Percentiles rank a stretch among this genome's conserved stretches.
phyloP scores from a whole-genome alignment of 306 rosid genomes.

The Spatholobus suberectus region DNA sequence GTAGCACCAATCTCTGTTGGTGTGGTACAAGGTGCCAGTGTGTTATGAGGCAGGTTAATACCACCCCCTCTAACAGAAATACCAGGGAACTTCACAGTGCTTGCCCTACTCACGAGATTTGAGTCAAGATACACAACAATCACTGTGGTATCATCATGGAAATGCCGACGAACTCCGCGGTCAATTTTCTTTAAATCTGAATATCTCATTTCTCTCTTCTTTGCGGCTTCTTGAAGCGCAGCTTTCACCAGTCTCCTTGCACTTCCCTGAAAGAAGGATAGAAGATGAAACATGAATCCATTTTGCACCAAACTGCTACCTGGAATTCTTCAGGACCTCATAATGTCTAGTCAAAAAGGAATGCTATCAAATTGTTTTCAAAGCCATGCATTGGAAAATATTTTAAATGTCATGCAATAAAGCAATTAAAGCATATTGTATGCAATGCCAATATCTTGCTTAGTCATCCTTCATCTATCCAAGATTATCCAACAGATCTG shows the following conservation, averaged over 20 bases:
- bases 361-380: background rate
- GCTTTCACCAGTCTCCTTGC: conserved; percentile 87
- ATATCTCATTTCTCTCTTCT: conserved; percentile 99
- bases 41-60: conserved; percentile 69
- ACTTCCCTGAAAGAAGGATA: conserved; percentile 81
- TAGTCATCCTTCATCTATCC: background rate
- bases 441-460: background rate
- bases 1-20: conserved; percentile 63
- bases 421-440: background rate
- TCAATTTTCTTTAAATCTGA: conserved; percentile 96
- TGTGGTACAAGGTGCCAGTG: conserved; percentile 73
- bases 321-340: background rate
- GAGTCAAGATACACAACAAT: conserved; percentile 83
- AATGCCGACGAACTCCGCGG: conserved; percentile 97
- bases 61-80: conserved; percentile 93
- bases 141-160: conserved; percentile 98
- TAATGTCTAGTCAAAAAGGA: background rate
- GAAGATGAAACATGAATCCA: conserved; percentile 19
- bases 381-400: background rate
- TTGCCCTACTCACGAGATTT: conserved; percentile 74
- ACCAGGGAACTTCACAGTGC: conserved; percentile 66
- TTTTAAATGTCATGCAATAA: background rate
- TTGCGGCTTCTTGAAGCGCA: conserved; percentile 89
- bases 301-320: background rate
- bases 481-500: background rate